These are phyloP conservation scores for Bryum argenteum DNA, from an alignment of 225 moss, liverwort and hornwort species.

Conservation along the genomic window DNA sequence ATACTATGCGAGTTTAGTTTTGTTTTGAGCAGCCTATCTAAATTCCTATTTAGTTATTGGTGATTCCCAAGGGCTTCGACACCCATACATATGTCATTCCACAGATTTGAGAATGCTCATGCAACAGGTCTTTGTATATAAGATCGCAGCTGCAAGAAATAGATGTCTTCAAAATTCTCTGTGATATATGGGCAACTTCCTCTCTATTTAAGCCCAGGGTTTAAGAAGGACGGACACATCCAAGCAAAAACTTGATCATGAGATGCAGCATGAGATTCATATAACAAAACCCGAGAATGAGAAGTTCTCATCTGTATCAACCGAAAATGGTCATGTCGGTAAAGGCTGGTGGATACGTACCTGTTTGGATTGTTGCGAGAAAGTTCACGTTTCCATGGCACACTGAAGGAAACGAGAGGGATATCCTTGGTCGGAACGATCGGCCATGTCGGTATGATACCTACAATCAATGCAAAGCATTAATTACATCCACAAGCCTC, in stretches of 20 bases:
- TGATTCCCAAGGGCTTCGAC: too few species aligned
- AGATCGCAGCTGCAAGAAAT: background rate
- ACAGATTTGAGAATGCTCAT: too few species aligned
- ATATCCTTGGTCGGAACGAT: constrained; percentile 86
- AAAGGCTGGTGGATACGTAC: constrained; percentile 26
- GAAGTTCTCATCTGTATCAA: background rate
- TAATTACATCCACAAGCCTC: too few species aligned
- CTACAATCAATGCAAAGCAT: constrained; percentile 29
- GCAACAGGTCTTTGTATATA: too few species aligned
- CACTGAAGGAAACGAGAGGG: constrained; percentile 79
- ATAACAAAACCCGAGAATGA: constrained; percentile 1
- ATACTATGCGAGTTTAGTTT: too few species aligned
- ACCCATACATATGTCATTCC: too few species aligned
- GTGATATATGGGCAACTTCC: background rate
- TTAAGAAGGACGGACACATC: background rate
- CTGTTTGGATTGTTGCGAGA: constrained; percentile 71
- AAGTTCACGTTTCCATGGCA: constrained; percentile 82
- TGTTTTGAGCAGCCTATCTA: too few species aligned
- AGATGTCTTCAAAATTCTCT: background rate
- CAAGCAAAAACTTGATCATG: background rate
- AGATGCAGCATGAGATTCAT: background rate
- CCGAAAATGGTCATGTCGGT: background rate
- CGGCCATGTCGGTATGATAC: constrained; percentile 63
- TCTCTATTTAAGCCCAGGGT: background rate
- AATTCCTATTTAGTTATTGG: too few species aligned